Evolutionary conservation across 192 early-diverging fungal genomes (phyloP).

Genomic region (Jimgerdemannia flammicorona): DNA sequence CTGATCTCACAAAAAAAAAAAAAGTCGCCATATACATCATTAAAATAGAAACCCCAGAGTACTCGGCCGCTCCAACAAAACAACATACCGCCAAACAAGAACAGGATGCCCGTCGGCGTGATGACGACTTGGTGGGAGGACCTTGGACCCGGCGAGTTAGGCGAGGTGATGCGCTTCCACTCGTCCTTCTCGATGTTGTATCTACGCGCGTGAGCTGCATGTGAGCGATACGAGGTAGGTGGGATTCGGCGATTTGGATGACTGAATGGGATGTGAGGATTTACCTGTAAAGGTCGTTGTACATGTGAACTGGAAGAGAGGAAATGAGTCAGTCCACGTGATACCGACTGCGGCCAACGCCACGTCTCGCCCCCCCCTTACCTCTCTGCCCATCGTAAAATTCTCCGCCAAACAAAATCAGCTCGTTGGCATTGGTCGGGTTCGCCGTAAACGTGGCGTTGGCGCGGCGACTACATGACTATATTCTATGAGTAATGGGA

Average conservation of each 20-base stretch:
- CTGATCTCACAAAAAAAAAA: too few species aligned
- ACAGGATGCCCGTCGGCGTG: conserved; percentile 53
- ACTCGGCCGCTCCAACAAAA: background rate
- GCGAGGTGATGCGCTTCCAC: conserved; percentile 60
- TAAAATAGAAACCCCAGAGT: too few species aligned
- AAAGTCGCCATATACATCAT: too few species aligned
- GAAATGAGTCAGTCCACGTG: background rate
- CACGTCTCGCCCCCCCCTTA: background rate
- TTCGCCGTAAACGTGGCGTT: conserved; percentile 58
- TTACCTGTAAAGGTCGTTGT: conserved; percentile 68
- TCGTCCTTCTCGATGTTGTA: conserved; percentile 66
- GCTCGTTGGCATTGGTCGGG: conserved; percentile 52
- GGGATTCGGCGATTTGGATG: background rate
- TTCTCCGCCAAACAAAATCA: conserved; percentile 70
- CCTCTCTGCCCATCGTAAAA: conserved; percentile 53
- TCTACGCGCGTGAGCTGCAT: background rate
- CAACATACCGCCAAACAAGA: conserved; percentile 57
- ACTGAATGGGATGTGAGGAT: too few species aligned
- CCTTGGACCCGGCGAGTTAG: conserved; percentile 64
- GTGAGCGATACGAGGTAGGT: background rate
- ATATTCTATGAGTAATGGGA: background rate
- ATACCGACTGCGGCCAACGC: too few species aligned
- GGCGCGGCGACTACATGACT: conserved; percentile 45
- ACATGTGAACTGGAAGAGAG: conserved; percentile 31
- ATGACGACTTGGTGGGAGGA: conserved; percentile 65